These are phyloP conservation scores for Ophiostoma sp. DNA, from an alignment of 2,329 filamentous ascomycete genomes.

Conservation along the genomic window DNA sequence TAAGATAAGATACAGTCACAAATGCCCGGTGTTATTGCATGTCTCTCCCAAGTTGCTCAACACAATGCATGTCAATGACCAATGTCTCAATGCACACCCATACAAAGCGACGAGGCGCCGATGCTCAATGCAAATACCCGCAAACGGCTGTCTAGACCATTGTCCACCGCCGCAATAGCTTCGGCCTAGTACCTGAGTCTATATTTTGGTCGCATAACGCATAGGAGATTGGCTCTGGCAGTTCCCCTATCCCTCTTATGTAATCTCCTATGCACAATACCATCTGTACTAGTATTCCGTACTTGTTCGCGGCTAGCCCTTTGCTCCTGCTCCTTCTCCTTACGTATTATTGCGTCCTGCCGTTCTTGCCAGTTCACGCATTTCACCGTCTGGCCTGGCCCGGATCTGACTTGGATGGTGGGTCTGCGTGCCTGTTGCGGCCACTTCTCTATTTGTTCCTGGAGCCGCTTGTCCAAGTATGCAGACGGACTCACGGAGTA, in stretches of 20 bases:
- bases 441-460: not conserved
- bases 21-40: not conserved
- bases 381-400: not conserved
- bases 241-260: not conserved
- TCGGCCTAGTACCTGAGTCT: too few species aligned
- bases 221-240: not conserved
- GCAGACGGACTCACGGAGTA: constrained; percentile 14
- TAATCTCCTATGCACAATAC: not conserved
- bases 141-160: constrained; percentile 8
- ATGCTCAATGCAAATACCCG: constrained; percentile 12
- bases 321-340: not conserved
- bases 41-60: not conserved
- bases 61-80: constrained; percentile 3
- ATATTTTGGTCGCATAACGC: too few species aligned
- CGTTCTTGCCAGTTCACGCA: not conserved
- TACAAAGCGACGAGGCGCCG: not conserved
- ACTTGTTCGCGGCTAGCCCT: not conserved
- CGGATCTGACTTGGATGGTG: constrained; percentile 6
- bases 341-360: not conserved
- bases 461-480: constrained; percentile 20
- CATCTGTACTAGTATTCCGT: not conserved
- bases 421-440: constrained; percentile 6
- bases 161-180: not conserved
- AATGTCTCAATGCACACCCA: not conserved
- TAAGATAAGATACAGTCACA: not conserved